phyloP scores from a whole-genome alignment of 225 moss, liverwort and hornwort genomes.

The Polytrichum formosum region DNA sequence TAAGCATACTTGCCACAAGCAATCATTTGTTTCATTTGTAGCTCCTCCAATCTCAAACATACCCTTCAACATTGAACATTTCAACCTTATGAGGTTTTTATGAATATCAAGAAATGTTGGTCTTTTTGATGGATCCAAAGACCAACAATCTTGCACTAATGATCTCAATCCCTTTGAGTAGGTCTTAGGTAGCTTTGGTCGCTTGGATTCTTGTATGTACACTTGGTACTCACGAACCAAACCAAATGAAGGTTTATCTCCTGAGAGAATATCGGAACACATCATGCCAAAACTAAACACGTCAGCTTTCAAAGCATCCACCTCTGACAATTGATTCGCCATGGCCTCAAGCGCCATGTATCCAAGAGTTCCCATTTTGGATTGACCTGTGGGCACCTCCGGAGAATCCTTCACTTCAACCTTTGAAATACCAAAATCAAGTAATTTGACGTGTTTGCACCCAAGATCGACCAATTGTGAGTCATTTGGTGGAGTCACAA shows the following conservation, averaged over 20 bases:
- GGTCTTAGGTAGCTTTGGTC: background rate
- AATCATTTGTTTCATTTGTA: background rate
- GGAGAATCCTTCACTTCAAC: background rate
- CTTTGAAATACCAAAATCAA: conserved; percentile 11
- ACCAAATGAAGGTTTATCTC: background rate
- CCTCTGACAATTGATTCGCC: background rate
- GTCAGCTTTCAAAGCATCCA: background rate
- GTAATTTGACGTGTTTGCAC: background rate
- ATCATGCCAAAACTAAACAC: conserved; percentile 1
- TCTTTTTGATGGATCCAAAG: background rate
- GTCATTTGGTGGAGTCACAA: background rate
- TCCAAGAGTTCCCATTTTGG: background rate
- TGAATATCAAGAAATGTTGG: conserved; percentile 2
- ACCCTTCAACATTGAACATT: background rate
- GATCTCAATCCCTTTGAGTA: background rate
- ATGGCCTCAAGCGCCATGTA: conserved; percentile 5
- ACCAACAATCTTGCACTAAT: background rate
- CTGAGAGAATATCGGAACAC: background rate
- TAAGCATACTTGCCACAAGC: background rate
- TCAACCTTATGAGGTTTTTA: background rate
- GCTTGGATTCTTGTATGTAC: background rate
- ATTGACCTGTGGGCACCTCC: background rate
- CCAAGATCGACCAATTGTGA: background rate
- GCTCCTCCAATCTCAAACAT: background rate
- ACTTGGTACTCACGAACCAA: background rate